Base-by-base conservation (phyloP, 768 basidiomycete species). In the Tricholoma sp. region DNA sequence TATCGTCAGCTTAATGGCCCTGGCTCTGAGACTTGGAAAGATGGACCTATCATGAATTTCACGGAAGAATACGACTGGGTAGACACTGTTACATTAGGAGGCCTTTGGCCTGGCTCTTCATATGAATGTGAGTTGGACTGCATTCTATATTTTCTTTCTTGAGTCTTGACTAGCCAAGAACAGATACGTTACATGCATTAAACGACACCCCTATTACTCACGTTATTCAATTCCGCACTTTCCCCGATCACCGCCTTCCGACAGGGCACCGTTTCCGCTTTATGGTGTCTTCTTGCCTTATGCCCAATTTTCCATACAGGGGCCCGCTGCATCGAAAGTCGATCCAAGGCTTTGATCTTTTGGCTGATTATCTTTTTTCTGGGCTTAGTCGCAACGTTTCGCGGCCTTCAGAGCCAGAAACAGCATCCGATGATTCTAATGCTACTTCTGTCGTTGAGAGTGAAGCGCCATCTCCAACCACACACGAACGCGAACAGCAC, bases 261-360 rank as follows among this genome's bases (percentile, higher is more conserved):
- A 68, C 73, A 21, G 80, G 81, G 27, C 72, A 71, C 31, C 80
- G 80, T 65, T 89, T 88, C 74, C 82, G 84, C 50, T 92, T 91
- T 68, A 66, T 89, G 19, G 82, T 81, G 16, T 77, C 85, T 0
- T 86, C 83, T 4, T 91, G 89, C 66, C 72, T 84, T 47, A 80
- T 76, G 5, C 84, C 86, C 10, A 89, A 88, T 62, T 91, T 88
- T 66, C 89, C 89, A 3, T 89, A 89, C 69, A 66, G 61, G n/a
- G 72, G 77, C 2, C 86, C 83, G 19, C 71, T 76, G 60, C 69
- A 80, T 56, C 73, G 76, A 9, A 73, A 74, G 19, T 77, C 74
- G 14, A 85, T 89, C 64, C 77, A 75, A 58, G 88, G 87, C 11
- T 85, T 85, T 53, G 84, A 89, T 64, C 71, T 84, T 5, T 77